These are phyloP conservation scores for Monosporozyma servazzii DNA, from an alignment of 805 yeast species.

Conservation along the genomic window DNA sequence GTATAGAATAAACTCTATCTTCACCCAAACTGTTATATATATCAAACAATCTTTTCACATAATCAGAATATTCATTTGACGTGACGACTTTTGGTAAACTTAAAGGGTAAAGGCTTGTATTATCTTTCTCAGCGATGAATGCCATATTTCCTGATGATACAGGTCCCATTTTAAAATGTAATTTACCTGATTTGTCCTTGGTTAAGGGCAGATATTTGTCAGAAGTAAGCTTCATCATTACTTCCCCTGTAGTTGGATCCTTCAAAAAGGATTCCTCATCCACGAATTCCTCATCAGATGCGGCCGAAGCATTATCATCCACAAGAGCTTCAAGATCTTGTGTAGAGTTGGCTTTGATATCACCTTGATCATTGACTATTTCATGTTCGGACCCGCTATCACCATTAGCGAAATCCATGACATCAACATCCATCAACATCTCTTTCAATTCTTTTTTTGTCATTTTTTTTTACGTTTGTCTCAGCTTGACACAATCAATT, in stretches of 20 bases:
- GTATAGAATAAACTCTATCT: constrained; percentile 34
- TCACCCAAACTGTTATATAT: constrained; percentile 42
- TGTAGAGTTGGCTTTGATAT: constrained; percentile 7
- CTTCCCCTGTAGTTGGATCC: constrained; percentile 19
- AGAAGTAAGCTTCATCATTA: constrained; percentile 13
- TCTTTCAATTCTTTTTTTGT: neutral
- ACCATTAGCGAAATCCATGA: constrained; percentile 18
- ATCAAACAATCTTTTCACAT: constrained; percentile 43
- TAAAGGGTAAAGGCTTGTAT: constrained; percentile 37
- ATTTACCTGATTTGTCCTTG: constrained; percentile 11
- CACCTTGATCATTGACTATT: constrained; percentile 10
- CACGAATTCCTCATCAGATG: neutral
- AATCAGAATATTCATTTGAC: constrained; percentile 36
- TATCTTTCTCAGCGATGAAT: constrained; percentile 32
- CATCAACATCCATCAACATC: constrained; percentile 24
- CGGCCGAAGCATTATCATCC: neutral
- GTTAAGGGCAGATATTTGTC: constrained; percentile 10
- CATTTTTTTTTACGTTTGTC: neutral
- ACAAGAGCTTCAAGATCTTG: neutral
- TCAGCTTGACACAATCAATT: neutral
- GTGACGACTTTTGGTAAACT: constrained; percentile 33
- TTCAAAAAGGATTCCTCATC: constrained; percentile 4
- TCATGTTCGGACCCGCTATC: constrained; percentile 1
- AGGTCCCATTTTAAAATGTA: constrained; percentile 41
- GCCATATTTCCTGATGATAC: constrained; percentile 34